Percentiles rank a stretch among this genome's conserved stretches.
Evolutionary conservation across 2,329 filamentous ascomycete genomes (phyloP).

Genomic region (Ascochyta pisi): DNA sequence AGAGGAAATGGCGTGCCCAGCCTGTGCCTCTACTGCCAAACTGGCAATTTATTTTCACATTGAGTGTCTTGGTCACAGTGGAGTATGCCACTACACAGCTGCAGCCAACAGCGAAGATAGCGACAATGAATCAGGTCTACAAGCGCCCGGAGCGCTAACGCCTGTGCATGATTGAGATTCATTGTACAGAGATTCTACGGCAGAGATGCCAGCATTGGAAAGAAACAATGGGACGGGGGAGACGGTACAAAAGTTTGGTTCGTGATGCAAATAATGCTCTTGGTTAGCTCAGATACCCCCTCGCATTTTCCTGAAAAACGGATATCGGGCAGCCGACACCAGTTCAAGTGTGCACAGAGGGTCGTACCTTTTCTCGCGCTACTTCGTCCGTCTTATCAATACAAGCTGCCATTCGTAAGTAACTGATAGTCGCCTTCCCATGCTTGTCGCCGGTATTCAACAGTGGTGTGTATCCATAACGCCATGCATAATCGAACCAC

Average conservation of each 20-base stretch:
- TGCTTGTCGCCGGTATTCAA: slow-evolving; percentile 11
- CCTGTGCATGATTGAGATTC: too few relatives aligned
- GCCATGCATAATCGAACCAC: slow-evolving; percentile 34
- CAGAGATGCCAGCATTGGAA: too few relatives aligned
- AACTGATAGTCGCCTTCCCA: slow-evolving; percentile 2
- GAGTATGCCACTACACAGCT: too few relatives aligned
- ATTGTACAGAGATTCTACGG: too few relatives aligned
- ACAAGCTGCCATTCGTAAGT: neutral
- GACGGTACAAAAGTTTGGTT: neutral
- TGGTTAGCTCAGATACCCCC: neutral
- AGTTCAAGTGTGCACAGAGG: slow-evolving; percentile 1
- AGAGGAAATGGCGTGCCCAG: neutral
- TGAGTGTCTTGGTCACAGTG: too few relatives aligned
- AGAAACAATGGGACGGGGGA: too few relatives aligned
- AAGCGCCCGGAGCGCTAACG: too few relatives aligned
- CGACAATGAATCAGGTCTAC: too few relatives aligned
- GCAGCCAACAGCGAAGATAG: too few relatives aligned
- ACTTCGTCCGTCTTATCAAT: slow-evolving; percentile 3
- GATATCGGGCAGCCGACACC: slow-evolving; percentile 2
- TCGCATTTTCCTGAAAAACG: neutral
- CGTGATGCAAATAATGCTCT: slow-evolving; percentile 1
- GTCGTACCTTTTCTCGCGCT: neutral
- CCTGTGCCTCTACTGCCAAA: too few relatives aligned
- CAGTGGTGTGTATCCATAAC: slow-evolving; percentile 28
- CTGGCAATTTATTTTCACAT: too few relatives aligned